phyloP scores from a whole-genome alignment of 1,139 yeast species.

The Blastobotrys serpentis region DNA sequence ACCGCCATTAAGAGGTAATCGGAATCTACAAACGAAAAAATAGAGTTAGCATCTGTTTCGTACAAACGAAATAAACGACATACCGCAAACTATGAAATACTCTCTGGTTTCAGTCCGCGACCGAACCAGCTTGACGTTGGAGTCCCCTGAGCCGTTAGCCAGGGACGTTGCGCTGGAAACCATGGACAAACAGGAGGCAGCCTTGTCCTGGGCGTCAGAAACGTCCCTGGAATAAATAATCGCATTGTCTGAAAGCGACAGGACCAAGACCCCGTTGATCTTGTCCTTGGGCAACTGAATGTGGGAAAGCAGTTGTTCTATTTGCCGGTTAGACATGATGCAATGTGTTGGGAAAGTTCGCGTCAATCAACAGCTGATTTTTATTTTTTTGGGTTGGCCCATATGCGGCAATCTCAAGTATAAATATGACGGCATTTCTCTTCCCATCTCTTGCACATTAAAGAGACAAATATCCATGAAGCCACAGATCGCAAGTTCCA shows the following conservation, averaged over 20 bases:
- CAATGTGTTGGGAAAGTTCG: too few species aligned
- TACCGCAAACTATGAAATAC: conserved; percentile 19
- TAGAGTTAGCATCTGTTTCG: too few species aligned
- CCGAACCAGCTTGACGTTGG: conserved; percentile 16
- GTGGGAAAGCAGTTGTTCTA: conserved; percentile 15
- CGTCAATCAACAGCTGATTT: too few species aligned
- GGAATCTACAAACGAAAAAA: too few species aligned
- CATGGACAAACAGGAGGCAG: conserved; percentile 15
- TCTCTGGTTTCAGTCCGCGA: conserved; percentile 18
- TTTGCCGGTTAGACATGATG: neutral
- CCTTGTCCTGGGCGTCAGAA: conserved; percentile 16
- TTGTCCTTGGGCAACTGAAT: conserved; percentile 15
- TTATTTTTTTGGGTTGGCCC: too few species aligned
- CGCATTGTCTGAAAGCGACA: conserved; percentile 15
- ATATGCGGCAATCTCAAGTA: too few species aligned
- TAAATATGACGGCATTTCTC: conserved; percentile 2
- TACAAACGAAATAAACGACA: too few species aligned
- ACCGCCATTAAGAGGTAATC: too few species aligned
- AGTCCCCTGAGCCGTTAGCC: conserved; percentile 14
- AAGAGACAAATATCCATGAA: neutral
- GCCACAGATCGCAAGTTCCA: neutral
- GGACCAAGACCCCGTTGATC: conserved; percentile 15
- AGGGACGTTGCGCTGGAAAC: conserved; percentile 14
- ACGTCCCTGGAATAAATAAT: conserved; percentile 15
- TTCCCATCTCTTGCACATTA: neutral